phyloP scores from a whole-genome alignment of 345 rosid genomes.

The Passiflora organensis region DNA sequence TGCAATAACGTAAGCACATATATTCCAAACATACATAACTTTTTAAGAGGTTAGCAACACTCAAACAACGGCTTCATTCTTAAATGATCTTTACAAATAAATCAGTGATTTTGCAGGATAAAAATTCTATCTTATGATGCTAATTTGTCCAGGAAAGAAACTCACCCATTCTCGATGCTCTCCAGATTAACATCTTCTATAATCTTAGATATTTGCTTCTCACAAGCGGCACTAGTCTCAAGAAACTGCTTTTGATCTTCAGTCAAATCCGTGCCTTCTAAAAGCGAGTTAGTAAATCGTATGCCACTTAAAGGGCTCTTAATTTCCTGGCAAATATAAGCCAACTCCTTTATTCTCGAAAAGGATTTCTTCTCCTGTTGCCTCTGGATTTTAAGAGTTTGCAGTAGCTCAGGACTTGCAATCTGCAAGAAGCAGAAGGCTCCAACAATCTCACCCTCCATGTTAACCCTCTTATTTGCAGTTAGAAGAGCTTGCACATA shows the following conservation, averaged over 20 bases:
- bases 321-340: constrained; percentile 73
- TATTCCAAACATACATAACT: too few relatives aligned
- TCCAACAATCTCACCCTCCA: constrained; percentile 69
- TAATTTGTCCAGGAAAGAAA: constrained; percentile 7
- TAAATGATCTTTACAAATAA: constrained; percentile 7
- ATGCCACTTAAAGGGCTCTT: constrained; percentile 77
- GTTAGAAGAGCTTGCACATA: constrained; percentile 79
- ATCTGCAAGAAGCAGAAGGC: constrained; percentile 97
- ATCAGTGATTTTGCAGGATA: too few relatives aligned
- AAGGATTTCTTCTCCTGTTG: constrained; percentile 58
- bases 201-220: constrained; percentile 74
- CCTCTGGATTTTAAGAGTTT: constrained; percentile 68
- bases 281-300: constrained; percentile 63
- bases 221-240: constrained; percentile 81
- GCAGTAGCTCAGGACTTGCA: constrained; percentile 89
- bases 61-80: too few relatives aligned
- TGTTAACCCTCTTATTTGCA: constrained; percentile 68
- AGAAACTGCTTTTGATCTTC: constrained; percentile 88
- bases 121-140: background rate
- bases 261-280: constrained; percentile 62
- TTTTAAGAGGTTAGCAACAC: too few relatives aligned
- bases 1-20: background rate
- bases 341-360: constrained; percentile 70
- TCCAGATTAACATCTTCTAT: constrained; percentile 59
- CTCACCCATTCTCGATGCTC: constrained; percentile 77